These are phyloP conservation scores for Neostapfia colusana DNA, from an alignment of 176 grass and related monocot genomes.

Conservation along the genomic window DNA sequence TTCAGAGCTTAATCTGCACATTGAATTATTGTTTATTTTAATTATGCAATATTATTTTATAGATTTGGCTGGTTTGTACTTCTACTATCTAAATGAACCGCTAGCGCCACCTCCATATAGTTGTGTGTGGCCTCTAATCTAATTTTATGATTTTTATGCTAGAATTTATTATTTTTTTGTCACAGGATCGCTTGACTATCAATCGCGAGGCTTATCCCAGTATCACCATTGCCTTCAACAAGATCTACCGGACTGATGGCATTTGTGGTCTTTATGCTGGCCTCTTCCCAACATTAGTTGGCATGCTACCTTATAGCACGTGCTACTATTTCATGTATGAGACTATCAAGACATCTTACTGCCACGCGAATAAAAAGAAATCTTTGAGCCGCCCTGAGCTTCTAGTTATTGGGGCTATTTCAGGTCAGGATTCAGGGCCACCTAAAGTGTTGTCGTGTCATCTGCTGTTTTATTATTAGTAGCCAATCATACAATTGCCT, in stretches of 20 bases:
- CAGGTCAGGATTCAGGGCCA: slow-evolving; percentile 49
- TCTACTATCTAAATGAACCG: background rate
- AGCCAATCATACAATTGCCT: background rate
- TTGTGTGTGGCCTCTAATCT: slow-evolving; percentile 5
- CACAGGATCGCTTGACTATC: slow-evolving; percentile 74
- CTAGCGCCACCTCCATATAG: background rate
- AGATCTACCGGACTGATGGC: slow-evolving; percentile 59
- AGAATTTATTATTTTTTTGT: background rate
- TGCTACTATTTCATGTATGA: slow-evolving; percentile 98
- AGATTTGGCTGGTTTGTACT: background rate
- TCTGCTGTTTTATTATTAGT: slow-evolving; percentile 2
- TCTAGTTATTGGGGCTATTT: slow-evolving; percentile 71
- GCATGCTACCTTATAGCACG: slow-evolving; percentile 93
- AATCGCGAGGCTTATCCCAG: slow-evolving; percentile 64
- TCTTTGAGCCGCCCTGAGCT: slow-evolving; percentile 67
- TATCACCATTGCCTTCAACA: slow-evolving; percentile 59
- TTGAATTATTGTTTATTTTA: slow-evolving; percentile 12
- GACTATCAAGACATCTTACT: slow-evolving; percentile 72
- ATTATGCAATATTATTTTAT: background rate
- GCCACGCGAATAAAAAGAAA: slow-evolving; percentile 56
- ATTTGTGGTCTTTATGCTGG: slow-evolving; percentile 73
- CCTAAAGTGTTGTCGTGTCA: background rate
- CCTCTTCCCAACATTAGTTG: slow-evolving; percentile 65
- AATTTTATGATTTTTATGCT: slow-evolving; percentile 5
- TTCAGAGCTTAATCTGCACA: slow-evolving; percentile 3